Base-by-base conservation (phyloP, 1,139 yeast genomes). In the Kodamaea anthophila region DNA sequence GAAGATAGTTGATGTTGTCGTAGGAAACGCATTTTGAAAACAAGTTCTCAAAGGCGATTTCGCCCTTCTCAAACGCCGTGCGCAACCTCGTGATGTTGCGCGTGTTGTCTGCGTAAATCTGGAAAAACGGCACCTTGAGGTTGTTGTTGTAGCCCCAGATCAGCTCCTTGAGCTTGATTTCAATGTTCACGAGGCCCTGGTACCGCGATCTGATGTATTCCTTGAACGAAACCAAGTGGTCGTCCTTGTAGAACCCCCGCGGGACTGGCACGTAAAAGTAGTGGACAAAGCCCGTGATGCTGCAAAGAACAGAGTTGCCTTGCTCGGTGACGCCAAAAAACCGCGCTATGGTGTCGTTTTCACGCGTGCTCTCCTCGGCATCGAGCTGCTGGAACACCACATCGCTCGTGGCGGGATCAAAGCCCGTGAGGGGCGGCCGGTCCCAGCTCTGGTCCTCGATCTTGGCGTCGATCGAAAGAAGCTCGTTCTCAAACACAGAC, bases 191-290 rank as follows among this genome's bases (percentile, higher is more conserved):
- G 8, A 83, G 64, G 3, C 83, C 81, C 27, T 65, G 71, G 44
- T 64, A 79, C 29, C 61, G 64, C 9, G 65, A 60, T 34, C 65
- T 61, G 35, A 85, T 44, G 46, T 77, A 65, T 13, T 56, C 49
- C 4, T 61, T 58, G 40, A 86, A 74, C 5, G 57, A 58, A 0
- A 53, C 44, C 30, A 81, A 51, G 39, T 65, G 68, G 38, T 77
- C 77, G 24, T 66, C 70, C 32, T 68, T 65, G 32, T 72, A 65
- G 46, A 86, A 82, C 4, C 86, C 85, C 32, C 73, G 65, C 1
- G 98, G 98, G 5, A 87, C 93, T 0, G 96, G 96, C 3, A 84
- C 93, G 45, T 86, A 93, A 39, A 93, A 73, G 52, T 93, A 93
- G 51, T 93, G 98, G 35, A 74, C 56, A 50, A 93, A 93, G 7